Percentiles rank a stretch among this genome's conserved stretches.
phyloP scores from a whole-genome alignment of 805 yeast genomes.

The Schwanniomyces sp. region DNA sequence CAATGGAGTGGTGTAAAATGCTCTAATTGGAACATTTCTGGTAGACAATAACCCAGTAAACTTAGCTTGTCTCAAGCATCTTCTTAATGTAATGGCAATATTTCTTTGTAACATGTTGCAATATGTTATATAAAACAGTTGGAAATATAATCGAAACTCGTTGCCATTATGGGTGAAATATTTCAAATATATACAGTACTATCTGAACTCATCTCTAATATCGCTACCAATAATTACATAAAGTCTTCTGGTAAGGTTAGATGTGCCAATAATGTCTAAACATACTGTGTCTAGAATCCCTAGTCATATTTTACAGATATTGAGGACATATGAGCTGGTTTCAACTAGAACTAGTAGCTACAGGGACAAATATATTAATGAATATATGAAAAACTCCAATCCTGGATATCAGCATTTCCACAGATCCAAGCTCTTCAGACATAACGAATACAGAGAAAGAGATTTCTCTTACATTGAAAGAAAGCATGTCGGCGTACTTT shows the following conservation, averaged over 20 bases:
- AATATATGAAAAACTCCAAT: constrained; percentile 14
- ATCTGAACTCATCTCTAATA: not conserved
- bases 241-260: not conserved
- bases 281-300: constrained; percentile 21
- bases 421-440: constrained; percentile 16
- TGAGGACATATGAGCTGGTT: constrained; percentile 18
- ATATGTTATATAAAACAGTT: no score
- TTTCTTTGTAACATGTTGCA: not conserved
- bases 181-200: not conserved
- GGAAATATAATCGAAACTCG: not conserved
- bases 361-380: constrained; percentile 11
- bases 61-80: not conserved
- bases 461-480: constrained; percentile 25
- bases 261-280: constrained; percentile 12
- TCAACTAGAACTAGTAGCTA: constrained; percentile 8
- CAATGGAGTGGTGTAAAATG: not conserved
- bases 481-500: constrained; percentile 16
- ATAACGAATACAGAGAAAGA: constrained; percentile 8
- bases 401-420: constrained; percentile 18
- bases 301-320: constrained; percentile 13
- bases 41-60: not conserved
- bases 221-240: not conserved
- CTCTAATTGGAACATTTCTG: not conserved
- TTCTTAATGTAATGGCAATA: not conserved
- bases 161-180: not conserved